Evolutionary conservation across 176 grass and related monocot species (phyloP).

Genomic region (Musa itinerans): DNA sequence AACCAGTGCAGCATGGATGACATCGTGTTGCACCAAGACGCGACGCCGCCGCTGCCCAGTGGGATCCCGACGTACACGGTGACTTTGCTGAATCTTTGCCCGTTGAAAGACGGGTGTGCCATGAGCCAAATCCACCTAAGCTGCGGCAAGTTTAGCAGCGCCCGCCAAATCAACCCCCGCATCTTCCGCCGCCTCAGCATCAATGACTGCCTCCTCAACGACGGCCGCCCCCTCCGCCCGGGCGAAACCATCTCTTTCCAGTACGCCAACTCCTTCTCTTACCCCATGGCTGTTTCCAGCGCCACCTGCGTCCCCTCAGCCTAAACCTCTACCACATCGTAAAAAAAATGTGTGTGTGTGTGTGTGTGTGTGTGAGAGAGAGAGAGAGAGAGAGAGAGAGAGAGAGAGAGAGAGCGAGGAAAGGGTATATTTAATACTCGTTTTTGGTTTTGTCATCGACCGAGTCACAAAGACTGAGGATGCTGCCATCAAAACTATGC

Average conservation of each 20-base stretch:
- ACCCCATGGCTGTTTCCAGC: conserved; percentile 14
- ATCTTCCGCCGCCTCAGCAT: conserved; percentile 55
- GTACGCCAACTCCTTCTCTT: conserved; percentile 67
- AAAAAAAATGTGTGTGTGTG: no score
- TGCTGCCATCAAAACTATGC: no score
- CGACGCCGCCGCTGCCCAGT: conserved; percentile 29
- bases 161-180: conserved; percentile 50
- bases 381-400: no score
- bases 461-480: no score
- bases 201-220: conserved; percentile 76
- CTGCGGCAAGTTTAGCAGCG: conserved; percentile 82
- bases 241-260: conserved; percentile 57
- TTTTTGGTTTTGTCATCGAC: no score
- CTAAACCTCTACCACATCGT: no score
- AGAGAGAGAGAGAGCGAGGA: no score
- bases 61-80: conserved; percentile 61
- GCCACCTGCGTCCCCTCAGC: conserved; percentile 19
- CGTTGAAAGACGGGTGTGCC: conserved; percentile 18
- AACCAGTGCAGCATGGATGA: conserved; percentile 24
- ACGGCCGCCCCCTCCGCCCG: conserved; percentile 46
- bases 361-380: no score
- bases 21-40: conserved; percentile 36
- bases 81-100: conserved; percentile 58
- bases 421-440: no score
- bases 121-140: conserved; percentile 62